Conservation (phyloP, 2,329 filamentous ascomycete genomes). For the Neofusicoccum cordaticola region DNA sequence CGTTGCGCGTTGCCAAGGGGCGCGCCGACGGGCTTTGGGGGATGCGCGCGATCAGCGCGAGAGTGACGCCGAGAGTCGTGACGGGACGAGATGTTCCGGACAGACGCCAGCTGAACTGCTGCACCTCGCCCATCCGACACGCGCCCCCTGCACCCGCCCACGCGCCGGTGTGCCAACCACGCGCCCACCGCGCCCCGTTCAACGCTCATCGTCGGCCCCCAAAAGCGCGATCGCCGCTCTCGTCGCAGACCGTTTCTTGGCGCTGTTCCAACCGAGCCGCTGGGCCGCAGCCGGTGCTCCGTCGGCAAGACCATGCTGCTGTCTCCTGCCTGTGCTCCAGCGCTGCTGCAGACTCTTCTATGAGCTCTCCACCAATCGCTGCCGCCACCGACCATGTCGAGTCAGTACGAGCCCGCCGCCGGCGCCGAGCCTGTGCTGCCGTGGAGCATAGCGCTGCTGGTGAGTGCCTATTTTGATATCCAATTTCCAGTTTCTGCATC, state of each 20-base stretch:
- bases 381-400: neutral
- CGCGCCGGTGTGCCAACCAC: neutral
- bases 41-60: neutral
- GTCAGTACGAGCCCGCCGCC: constrained; percentile 20
- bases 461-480: constrained; percentile 16
- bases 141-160: neutral
- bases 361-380: neutral
- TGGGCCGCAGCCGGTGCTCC: constrained; percentile 1
- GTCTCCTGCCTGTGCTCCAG: constrained; percentile 11
- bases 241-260: constrained; percentile 3
- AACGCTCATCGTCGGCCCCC: constrained; percentile 11
- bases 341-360: neutral
- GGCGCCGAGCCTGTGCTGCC: constrained; percentile 19
- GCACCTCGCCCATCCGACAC: neutral
- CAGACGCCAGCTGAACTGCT: neutral
- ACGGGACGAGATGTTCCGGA: neutral
- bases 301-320: neutral
- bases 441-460: constrained; percentile 22
- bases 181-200: neutral
- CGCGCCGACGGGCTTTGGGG: neutral
- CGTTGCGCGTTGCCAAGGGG: neutral
- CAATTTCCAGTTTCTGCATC: neutral
- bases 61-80: neutral
- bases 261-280: constrained; percentile 1
- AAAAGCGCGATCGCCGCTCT: neutral